Evolutionary conservation across 140 eudicot species (phyloP).

Genomic region (Cichorium intybus): DNA sequence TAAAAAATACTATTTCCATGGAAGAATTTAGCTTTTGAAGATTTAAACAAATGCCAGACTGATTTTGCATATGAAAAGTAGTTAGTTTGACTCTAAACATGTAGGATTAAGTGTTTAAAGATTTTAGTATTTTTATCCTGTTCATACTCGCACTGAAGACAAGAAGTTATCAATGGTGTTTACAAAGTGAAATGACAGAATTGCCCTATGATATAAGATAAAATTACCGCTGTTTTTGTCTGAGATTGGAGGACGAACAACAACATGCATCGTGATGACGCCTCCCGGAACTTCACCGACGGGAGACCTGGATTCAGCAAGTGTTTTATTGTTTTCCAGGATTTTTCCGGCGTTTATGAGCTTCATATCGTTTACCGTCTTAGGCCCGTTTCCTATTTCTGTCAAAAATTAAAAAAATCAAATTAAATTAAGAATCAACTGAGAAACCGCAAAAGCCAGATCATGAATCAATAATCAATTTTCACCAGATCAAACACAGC

Average conservation of each 20-base stretch:
- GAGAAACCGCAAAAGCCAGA: neutral
- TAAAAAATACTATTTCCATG: too few species aligned
- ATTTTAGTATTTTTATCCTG: too few species aligned
- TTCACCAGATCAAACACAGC: neutral
- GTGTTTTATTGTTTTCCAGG: constrained; percentile 39
- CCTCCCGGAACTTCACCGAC: constrained; percentile 42
- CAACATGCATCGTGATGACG: constrained; percentile 52
- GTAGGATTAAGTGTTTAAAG: too few species aligned
- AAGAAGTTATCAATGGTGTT: neutral
- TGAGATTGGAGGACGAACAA: constrained; percentile 35
- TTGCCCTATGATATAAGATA: neutral
- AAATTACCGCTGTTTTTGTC: constrained; percentile 36
- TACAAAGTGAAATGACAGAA: neutral
- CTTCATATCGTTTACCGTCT: constrained; percentile 40
- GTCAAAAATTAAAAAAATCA: neutral
- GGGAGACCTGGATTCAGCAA: constrained; percentile 35
- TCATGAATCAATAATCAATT: neutral
- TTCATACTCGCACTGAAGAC: too few species aligned
- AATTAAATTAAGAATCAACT: neutral
- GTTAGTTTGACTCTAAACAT: too few species aligned
- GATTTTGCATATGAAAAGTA: too few species aligned
- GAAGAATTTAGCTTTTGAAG: too few species aligned
- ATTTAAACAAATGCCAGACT: too few species aligned
- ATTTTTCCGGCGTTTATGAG: constrained; percentile 49
- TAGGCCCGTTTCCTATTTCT: constrained; percentile 30